phyloP scores from a whole-genome alignment of 352 stramenopile genomes.

The Aphanomyces euteiches region DNA sequence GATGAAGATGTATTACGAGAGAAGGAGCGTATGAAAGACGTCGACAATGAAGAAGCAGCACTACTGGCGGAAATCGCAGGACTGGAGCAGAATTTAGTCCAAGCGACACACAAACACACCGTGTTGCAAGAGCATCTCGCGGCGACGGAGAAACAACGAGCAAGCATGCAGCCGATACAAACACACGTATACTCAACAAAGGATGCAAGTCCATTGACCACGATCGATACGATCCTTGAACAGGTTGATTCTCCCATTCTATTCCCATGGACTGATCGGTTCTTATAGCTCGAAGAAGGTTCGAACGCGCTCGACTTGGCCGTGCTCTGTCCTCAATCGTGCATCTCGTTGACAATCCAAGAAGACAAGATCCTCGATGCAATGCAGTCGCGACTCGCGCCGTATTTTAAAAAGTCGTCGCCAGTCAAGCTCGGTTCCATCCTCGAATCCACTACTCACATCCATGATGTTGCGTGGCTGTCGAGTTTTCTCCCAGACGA shows the following conservation, averaged over 20 bases:
- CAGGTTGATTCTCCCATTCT: neutral
- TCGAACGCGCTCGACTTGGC: neutral
- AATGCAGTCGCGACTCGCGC: neutral
- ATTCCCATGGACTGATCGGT: neutral
- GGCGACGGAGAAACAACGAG: neutral
- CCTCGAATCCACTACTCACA: neutral
- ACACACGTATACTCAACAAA: neutral
- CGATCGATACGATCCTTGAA: constrained; percentile 6
- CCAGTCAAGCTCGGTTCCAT: neutral
- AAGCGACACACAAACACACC: neutral
- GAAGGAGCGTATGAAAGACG: neutral
- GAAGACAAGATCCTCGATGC: constrained; percentile 16
- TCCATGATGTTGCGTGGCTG: neutral
- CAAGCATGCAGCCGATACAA: neutral
- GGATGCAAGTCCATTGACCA: neutral
- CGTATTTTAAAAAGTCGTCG: neutral
- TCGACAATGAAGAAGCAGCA: neutral
- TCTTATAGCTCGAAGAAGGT: neutral
- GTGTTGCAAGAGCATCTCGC: neutral
- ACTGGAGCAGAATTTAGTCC: neutral
- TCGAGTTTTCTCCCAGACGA: too few species aligned
- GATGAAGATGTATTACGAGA: neutral
- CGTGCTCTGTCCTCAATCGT: neutral
- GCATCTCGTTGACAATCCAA: neutral
- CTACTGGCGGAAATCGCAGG: neutral